phyloP scores from a whole-genome alignment of 2,329 filamentous ascomycete genomes.

The Colletotrichum sp. region DNA sequence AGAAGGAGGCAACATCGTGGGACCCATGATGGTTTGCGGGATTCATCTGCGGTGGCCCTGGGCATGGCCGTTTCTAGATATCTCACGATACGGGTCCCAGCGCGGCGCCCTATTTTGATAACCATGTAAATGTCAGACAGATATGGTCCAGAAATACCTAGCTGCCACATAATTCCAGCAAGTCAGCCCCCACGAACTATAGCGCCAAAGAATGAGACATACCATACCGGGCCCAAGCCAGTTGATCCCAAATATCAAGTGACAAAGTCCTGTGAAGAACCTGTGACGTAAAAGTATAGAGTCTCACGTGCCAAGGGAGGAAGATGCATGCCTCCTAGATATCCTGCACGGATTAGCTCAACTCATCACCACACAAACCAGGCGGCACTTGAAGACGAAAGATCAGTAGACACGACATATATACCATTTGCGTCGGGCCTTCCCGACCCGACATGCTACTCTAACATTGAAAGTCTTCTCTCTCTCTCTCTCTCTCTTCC shows the following conservation, averaged over 20 bases:
- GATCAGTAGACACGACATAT: neutral
- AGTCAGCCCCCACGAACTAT: neutral
- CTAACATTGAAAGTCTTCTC: neutral
- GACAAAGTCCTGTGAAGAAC: neutral
- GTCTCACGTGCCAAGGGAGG: neutral
- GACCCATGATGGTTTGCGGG: neutral
- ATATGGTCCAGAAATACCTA: neutral
- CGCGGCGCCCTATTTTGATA: neutral
- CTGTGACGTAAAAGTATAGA: neutral
- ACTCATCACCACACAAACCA: neutral
- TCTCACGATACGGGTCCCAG: neutral
- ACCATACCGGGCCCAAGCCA: neutral
- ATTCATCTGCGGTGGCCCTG: neutral
- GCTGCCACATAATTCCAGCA: neutral
- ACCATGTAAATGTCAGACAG: neutral
- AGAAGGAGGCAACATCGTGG: neutral
- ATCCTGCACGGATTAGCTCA: neutral
- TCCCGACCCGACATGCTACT: slow-evolving; percentile 2
- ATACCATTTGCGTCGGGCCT: slow-evolving; percentile 12
- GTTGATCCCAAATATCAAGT: neutral
- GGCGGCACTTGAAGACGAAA: neutral
- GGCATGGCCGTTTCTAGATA: neutral
- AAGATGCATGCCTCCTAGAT: neutral
- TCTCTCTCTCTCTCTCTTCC: neutral
- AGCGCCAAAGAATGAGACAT: neutral